Base-by-base conservation (phyloP, 1,284 basidiomycete species). In the Ganoderma lingzhi region DNA sequence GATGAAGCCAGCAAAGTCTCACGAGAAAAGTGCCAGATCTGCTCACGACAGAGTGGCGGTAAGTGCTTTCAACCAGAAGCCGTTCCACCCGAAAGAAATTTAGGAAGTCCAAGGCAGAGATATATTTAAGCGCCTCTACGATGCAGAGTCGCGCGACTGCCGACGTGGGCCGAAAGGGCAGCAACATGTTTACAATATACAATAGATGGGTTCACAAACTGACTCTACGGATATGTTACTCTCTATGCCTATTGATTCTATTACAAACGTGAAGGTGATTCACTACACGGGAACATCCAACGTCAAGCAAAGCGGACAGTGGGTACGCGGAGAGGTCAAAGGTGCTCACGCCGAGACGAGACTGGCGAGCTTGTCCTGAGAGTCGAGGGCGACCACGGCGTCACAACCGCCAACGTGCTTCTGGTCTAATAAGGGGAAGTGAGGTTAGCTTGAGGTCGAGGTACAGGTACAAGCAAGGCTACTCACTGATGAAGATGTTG, bases 401-500 rank as follows among this genome's bases (percentile, higher is more conserved):
- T 79, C 78, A 68, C 78, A 79, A 12, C 79, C 79, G 70, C 90
- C 90, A 60, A 92, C 81, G 70, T 91, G 89, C 73, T 87, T 73
- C 75, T 86, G 75, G 70, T 84, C 89, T 90, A 67, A 19, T 42
- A 58, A 30, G 41, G 37, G n/a, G 14, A 56, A n/a, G 35, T 61
- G 51, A 69, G 48, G 12, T 53, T 41, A 51, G 32, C 48, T 1
- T 14, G 35, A 23, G 55, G 17, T 32, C 23, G 23, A 23, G 23
- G 23, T 44, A 10, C 2, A 23, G 0, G 44, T 23, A 39, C 12
- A 65, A 28, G 35, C 0, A 32, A 5, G 30, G 14, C 44, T 67
- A 85, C 90, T 76, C 72, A 91, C 90, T 85, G 73, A 93, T 83
- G 80, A 91, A 93, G 73, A 93, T 83, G 77, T 88, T 91, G 55